Base-by-base conservation (phyloP, 352 stramenopile genomes). In the Globisporangium spinosum region DNA sequence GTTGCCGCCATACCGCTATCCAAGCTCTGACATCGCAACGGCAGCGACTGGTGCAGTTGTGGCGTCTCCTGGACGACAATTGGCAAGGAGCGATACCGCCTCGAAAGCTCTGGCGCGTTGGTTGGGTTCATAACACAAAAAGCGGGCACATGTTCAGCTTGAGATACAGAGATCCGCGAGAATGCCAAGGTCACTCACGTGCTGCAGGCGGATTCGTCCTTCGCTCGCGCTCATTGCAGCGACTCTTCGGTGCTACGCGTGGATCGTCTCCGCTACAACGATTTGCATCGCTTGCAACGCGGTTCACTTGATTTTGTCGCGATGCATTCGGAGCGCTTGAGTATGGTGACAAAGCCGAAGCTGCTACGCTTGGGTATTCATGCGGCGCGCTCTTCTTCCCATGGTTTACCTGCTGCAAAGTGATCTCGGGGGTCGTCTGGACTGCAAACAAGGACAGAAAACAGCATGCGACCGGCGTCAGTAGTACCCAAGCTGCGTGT, bases 21-120 rank as follows among this genome's bases (percentile, higher is more conserved):
- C 51, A 67, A 45, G 17, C 62, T 67, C 62, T 61, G 62, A 6
- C 51, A 61, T 25, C 49, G 62, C 5, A 53, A 13, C 13, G 27
- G 25, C 25, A 58, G 25, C 20, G 59, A 17, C 59, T 57, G 59
- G 7, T 58, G 43, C 5, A 12, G 27, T 10, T 32, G 40, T 4
- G 15, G 17, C n/a, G 17, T 13, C 22, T 32, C 43, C 40, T 65
- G 43, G 9, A 65, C n/a, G 12, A 40, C 40, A 6, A 5, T 27
- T 8, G 62, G 62, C 22, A 67, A 54, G 0, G 62, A 67, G 3
- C 38, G 47, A 45, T 51, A 53, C 5, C 51, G 62, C 17, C 62
- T 34, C 5, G 59, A 47, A 9, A 65, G 43, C 27, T n/a, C 59
- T 65, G 40, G 2, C 25, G 27, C 27, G 7, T 2, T 15, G 20